Percentiles rank a stretch among this genome's conserved stretches.
phyloP scores from a whole-genome alignment of 2,329 filamentous ascomycete genomes.

The Colletotrichum nymphaeae region DNA sequence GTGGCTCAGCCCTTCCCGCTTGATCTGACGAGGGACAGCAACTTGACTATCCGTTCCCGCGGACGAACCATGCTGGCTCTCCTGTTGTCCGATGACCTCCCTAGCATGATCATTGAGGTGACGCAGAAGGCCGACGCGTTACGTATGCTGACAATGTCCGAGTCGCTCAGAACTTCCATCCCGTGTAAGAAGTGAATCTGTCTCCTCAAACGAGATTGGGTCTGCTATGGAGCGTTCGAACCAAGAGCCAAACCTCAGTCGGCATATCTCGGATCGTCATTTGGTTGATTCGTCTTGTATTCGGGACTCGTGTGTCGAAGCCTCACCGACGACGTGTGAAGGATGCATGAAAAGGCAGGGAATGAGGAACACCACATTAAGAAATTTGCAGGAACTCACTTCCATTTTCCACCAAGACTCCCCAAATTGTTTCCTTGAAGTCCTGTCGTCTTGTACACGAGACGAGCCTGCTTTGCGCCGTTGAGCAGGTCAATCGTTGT shows the following conservation, averaged over 20 bases:
- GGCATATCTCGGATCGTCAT: background rate
- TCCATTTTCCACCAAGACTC: conserved; percentile 22
- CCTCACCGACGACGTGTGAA: background rate
- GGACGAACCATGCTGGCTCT: background rate
- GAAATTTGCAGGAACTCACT: conserved; percentile 23
- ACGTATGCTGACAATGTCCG: background rate
- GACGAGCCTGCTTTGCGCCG: background rate
- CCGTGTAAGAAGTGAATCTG: background rate
- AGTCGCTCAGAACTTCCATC: background rate
- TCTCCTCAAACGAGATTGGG: background rate
- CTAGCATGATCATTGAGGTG: background rate
- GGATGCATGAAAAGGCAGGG: background rate
- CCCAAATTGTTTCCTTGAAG: background rate
- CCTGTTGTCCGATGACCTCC: background rate
- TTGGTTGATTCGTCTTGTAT: background rate
- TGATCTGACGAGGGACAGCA: conserved; percentile 5
- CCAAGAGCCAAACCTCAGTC: background rate
- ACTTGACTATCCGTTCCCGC: background rate
- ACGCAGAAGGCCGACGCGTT: background rate
- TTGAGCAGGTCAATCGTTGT: background rate
- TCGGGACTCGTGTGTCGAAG: background rate
- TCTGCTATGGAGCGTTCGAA: background rate
- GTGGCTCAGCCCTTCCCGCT: conserved; percentile 27
- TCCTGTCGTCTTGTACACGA: background rate
- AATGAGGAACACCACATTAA: background rate